Evolutionary conservation across 1,139 yeast genomes (phyloP), one percentile per base, ranked within the genome.

Genomic region (Candida labiduridarum): DNA sequence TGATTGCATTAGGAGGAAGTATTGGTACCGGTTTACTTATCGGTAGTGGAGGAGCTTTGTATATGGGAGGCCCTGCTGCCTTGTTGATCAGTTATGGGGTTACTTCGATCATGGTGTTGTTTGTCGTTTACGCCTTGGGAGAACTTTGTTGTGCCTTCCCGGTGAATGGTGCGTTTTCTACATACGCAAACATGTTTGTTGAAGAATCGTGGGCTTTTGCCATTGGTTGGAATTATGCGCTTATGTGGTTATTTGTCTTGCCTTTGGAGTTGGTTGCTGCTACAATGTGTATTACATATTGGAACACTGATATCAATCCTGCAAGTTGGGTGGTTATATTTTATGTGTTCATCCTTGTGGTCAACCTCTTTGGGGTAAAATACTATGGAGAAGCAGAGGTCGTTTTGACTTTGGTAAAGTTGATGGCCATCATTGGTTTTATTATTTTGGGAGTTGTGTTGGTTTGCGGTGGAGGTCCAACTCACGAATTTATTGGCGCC

Each of bases 61-160:
- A 72, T 45, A 72, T 78, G 31, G 96, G 96, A 49, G 96, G 97
- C 34, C 96, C 96, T 3, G 94, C 88, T 5, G 87, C 89, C 49
- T 70, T 89, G 42, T 66, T 89, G 41, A 79, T 85, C 51, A 91
- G 91, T 50, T 89, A 85, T 63, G 80, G 82, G 47, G 68, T 85
- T 44, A 78, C 87, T 55, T 88, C 91, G 43, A 74, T 87, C 7
- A 77, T 87, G 80, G 82, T 89, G 58, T 87, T 82, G 69, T 80
- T 83, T 60, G 86, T 89, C 44, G 85, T 89, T 60, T 92, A 88
- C 64, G 85, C 94, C n/a, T 82, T 90, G 50, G 95, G 96, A 56
- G 97, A 90, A 67, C 66, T 89, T 64, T 90, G 95, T 44, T 89
- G 87, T 39, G 78, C 84, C 12, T 88, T 85, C 67, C 92, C 95